Evolutionary conservation across 768 basidiomycete genomes (phyloP), one percentile per base, ranked within the genome.

Genomic region (Galerina marginata): DNA sequence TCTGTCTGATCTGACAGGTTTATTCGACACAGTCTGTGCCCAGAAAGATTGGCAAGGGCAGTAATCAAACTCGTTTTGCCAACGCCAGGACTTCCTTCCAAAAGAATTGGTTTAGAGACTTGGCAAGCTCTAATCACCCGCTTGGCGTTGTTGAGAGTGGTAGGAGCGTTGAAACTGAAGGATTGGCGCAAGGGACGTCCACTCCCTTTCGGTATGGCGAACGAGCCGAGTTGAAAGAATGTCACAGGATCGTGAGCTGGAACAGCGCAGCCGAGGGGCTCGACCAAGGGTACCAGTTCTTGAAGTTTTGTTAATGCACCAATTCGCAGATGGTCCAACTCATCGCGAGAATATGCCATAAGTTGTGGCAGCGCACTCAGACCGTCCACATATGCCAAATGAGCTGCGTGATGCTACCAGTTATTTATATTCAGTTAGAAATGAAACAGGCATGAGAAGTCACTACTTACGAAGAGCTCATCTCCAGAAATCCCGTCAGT

Each of bases 1-100:
- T 99, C 97, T 0, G 96, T 99, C 72, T 99, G 97, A 67, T 99
- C 97, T 4, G 97, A 99, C 20, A 99, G 77, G 75, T 99, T 99
- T 82, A 99, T 96, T 20, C 97, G 89, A 71, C 89, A 93, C 33
- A 99, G 81, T 29, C 81, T 75, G 69, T 95, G 86, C 15, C 95
- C 93, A 40, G 89, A 79, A 4, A 91, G 77, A 61, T 87, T 88
- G 23, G 95, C 95, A 10, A 99, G 79, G 9, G 97, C 96, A 15
- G 89, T 83, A 51, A 99, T 79, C 3, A 99, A 83, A 70, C 93
- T 97, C 2, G 97, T 99, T 76, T 99, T 99, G 2, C 97, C 97
- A 12, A 99, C 97, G 0, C 97, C 97, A 10, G 97, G 97, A 74
- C 95, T 98, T 1, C 97, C 97, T 71, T 99, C 97, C 9, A 99